phyloP scores from a whole-genome alignment of 129 eudicot genomes.

The Oenanthe sinensis region DNA sequence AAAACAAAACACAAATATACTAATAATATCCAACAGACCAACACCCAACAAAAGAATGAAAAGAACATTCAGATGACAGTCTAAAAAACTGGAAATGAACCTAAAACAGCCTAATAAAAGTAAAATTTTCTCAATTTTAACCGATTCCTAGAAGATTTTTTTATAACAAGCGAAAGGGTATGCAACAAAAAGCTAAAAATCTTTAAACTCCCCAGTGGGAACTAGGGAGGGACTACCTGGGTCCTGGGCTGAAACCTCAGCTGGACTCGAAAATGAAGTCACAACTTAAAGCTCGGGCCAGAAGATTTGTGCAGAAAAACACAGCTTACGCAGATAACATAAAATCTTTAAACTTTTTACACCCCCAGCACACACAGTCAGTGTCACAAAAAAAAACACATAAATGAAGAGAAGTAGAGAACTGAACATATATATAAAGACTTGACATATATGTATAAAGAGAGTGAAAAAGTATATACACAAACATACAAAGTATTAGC shows the following conservation, averaged over 20 bases:
- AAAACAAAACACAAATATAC: neutral
- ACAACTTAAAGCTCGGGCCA: neutral
- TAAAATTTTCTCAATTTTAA: neutral
- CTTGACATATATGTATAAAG: neutral
- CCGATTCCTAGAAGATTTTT: neutral
- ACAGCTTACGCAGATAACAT: neutral
- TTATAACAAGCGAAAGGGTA: neutral
- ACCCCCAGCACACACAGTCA: neutral
- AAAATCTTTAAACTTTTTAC: neutral
- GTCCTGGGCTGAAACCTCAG: neutral
- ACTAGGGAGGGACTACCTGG: neutral
- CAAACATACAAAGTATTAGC: constrained; percentile 54
- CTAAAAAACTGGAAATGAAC: neutral
- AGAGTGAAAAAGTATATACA: neutral
- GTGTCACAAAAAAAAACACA: neutral
- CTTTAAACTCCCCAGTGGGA: neutral
- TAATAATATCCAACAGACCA: neutral
- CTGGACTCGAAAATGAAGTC: neutral
- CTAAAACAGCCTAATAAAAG: neutral
- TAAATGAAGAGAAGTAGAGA: neutral
- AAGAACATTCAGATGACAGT: neutral
- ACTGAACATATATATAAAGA: neutral
- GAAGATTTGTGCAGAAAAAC: neutral
- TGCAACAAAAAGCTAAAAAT: neutral
- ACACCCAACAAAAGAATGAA: neutral